Conservation (phyloP, 371 early-diverging fungal species). For the Cokeromyces recurvatus region DNA sequence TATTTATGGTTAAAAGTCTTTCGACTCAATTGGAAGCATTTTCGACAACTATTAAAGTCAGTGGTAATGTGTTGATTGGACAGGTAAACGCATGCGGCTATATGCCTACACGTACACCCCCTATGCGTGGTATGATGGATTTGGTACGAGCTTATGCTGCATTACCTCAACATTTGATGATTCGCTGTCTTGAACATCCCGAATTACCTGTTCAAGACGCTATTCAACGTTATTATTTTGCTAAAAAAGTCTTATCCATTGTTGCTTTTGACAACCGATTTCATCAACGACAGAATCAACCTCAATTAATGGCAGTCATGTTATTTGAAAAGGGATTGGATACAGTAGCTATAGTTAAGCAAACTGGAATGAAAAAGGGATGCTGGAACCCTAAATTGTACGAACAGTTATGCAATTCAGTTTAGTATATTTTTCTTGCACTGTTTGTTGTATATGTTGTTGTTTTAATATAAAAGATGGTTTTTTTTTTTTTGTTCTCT, state of each 20-base stretch:
- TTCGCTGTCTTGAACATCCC: slow-evolving; percentile 32
- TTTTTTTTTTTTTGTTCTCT: background rate
- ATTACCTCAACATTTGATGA: slow-evolving; percentile 32
- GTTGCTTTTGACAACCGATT: slow-evolving; percentile 1
- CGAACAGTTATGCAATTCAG: no score
- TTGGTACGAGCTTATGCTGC: slow-evolving; percentile 27
- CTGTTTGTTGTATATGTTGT: no score
- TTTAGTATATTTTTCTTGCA: no score
- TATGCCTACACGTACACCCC: slow-evolving; percentile 31
- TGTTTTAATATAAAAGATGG: background rate
- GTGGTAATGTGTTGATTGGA: slow-evolving; percentile 26
- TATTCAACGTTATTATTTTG: slow-evolving; percentile 32
- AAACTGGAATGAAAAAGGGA: slow-evolving; percentile 26
- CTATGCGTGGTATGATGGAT: slow-evolving; percentile 22
- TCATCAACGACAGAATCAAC: slow-evolving; percentile 4
- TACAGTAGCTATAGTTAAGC: slow-evolving; percentile 21
- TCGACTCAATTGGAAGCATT: slow-evolving; percentile 27
- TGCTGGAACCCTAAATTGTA: slow-evolving; percentile 33
- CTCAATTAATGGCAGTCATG: slow-evolving; percentile 22
- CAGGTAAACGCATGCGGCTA: slow-evolving; percentile 20
- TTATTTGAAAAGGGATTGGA: slow-evolving; percentile 24
- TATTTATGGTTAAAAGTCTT: slow-evolving; percentile 19
- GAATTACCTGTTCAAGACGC: slow-evolving; percentile 29
- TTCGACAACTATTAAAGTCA: slow-evolving; percentile 20
- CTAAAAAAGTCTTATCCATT: slow-evolving; percentile 18